Base-by-base conservation (phyloP, 2,329 filamentous ascomycete species). In the Cryphonectria carpinicola region DNA sequence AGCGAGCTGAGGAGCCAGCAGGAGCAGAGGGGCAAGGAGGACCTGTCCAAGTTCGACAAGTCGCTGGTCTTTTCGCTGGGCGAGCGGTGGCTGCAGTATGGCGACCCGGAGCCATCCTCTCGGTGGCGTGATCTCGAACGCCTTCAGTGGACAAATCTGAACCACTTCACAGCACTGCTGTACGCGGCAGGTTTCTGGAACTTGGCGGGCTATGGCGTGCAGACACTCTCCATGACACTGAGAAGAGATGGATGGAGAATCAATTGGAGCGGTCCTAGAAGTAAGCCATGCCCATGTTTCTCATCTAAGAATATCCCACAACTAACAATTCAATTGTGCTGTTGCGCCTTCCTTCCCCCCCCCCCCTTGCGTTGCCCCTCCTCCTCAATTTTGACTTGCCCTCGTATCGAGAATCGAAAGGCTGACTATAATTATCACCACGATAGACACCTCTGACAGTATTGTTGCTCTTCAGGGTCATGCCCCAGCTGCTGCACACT, bases 401-500 rank as follows among this genome's bases (percentile, higher is more conserved):
- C 13, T 25, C 7, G 10, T 13, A 37, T n/a, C 1, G n/a, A 8
- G 13, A 13, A 63, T 39, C 1, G 0, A 13, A 13, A 37, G 19
- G 13, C 35, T 41, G 60, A 62, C 32, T 39, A 11, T 37, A 28
- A 60, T 37, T 19, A 43, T 17, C 32, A 32, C 32, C 4, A 32
- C 32, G 25, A 41, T 6, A 43, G 25, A 28, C 25, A 43, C 61
- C 3, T 49, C 41, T 28, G 61, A 49, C 17, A 10, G 39, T 28
- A 17, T 64, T 28, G 39, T 28, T 64, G 61, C 61, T 64, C 61
- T 64, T 28, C 39, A 64, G n/a, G 61, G 25, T 49, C 61, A 64
- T 43, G 41, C 37, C 4, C n/a, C 13, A 19, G 61, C 61, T 64
- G 61, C 22, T 28, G 61, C n/a, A 19, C 61, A 64, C 39, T 43